Base-by-base conservation (phyloP, 768 basidiomycete species). In the Lactarius hengduanensis region DNA sequence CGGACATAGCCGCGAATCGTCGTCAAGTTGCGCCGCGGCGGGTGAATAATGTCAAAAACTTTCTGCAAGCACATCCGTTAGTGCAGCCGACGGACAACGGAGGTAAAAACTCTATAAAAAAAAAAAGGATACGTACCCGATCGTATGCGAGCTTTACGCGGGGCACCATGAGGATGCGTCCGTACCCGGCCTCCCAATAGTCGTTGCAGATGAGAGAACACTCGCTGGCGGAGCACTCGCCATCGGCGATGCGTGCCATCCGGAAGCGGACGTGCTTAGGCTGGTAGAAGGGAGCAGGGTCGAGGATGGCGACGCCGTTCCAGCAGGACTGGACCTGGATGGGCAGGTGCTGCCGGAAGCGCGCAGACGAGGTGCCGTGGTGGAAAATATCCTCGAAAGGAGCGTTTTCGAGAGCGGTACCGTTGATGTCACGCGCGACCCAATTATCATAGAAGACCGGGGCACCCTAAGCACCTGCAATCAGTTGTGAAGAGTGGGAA, bases 381-480 rank as follows among this genome's bases (percentile, higher is more conserved):
- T 94, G 95, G 83, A 99, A 97, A 68, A 99, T 89, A 66, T 82
- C 77, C 76, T 98, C 96, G 71, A 99, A 99, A 0, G 96, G 96
- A 0, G 95, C 95, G 75, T 99, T 99, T 77, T 99, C 96, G 61
- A 99, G 83, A 0, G 96, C 96, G 0, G 96, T 98, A 28, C 96
- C 96, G 77, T 99, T 99, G 81, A 99, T 93, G 76, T 99, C 96
- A 47, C 96, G 85, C 1, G 96, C 95, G 26, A 99, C 96, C 96
- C 96, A 98, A 76, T 95, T 96, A 75, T 94, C 93, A 79, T 98
- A 98, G 76, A 98, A 98, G 20, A 98, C 96, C 1, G 96, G 96
- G 0, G 93, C 82, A 16, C 86, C 85, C 85, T 86, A 59, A 9
- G 3, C 4, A 62, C 11, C 34, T 18, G 57, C 18, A 41, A 41